A percentile compares a stretch with the other conserved stretches of the same genome.
phyloP scores from a whole-genome alignment of 495 filamentous ascomycete genomes.

The Penicillium odoratum region DNA sequence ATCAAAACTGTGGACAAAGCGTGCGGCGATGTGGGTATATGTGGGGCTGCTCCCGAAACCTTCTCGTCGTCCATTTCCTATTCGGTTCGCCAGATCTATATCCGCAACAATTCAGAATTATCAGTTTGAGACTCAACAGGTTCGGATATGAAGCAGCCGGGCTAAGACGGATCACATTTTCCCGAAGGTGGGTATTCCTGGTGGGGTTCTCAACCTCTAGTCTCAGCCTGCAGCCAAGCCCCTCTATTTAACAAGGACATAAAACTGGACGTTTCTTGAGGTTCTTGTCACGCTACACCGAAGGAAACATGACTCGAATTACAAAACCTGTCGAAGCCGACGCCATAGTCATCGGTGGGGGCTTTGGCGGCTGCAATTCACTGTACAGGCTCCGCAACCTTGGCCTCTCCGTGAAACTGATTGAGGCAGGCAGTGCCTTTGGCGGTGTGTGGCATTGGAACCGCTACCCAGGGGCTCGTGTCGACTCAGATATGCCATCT shows the following conservation, averaged over 20 bases:
- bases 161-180: not conserved
- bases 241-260: not conserved
- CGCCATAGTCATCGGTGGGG: conserved; percentile 36
- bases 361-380: conserved; percentile 39
- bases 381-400: conserved; percentile 40
- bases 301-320: conserved; percentile 19
- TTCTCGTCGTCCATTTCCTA: conserved; percentile 23
- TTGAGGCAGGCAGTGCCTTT: conserved; percentile 48
- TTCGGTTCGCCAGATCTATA: conserved; percentile 6
- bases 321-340: conserved; percentile 27
- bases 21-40: conserved; percentile 1
- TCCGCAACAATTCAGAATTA: not conserved
- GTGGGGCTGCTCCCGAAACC: conserved; percentile 10
- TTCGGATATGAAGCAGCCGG: not conserved
- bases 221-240: not conserved
- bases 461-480: conserved; percentile 48
- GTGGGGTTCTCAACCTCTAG: not conserved
- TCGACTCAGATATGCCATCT: conserved; percentile 50
- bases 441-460: conserved; percentile 59
- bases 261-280: not conserved
- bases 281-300: not conserved
- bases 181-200: not conserved
- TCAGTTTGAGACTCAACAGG: not conserved
- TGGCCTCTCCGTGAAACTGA: conserved; percentile 40
- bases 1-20: not conserved